These are phyloP conservation scores for Limnanthes douglasii DNA, from an alignment of 345 rosid species.

Conservation along the genomic window DNA sequence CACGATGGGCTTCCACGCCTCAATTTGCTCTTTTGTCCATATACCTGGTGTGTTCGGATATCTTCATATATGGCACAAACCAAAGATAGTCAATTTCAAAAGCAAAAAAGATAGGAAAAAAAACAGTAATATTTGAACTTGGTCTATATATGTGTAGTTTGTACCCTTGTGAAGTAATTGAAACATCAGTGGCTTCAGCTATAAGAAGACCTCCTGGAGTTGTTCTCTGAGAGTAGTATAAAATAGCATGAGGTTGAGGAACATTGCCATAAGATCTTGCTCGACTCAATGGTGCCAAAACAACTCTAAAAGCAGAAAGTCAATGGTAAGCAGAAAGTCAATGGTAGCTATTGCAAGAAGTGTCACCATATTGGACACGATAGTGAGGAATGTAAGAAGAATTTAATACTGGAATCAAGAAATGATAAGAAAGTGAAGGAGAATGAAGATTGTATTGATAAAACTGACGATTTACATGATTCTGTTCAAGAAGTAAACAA, in stretches of 20 bases:
- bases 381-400: too few relatives aligned
- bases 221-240: conserved; percentile 62
- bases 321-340: too few relatives aligned
- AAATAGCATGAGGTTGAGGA: conserved; percentile 58
- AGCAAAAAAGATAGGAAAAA: neutral
- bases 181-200: conserved; percentile 46
- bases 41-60: conserved; percentile 27
- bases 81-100: neutral
- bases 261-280: conserved; percentile 35
- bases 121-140: too few relatives aligned
- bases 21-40: conserved; percentile 51
- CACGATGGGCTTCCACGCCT: conserved; percentile 58
- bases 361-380: too few relatives aligned
- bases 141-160: too few relatives aligned
- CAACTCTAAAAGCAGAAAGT: conserved; percentile 24
- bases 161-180: conserved; percentile 55
- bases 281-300: conserved; percentile 48
- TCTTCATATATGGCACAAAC: conserved; percentile 7
- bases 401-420: too few relatives aligned
- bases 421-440: too few relatives aligned
- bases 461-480: too few relatives aligned
- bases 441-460: neutral
- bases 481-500: too few relatives aligned
- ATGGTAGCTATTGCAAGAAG: too few relatives aligned
- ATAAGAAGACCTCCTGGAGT: conserved; percentile 45